phyloP scores from a whole-genome alignment of 2,329 filamentous ascomycete species.

The Aspergillus ruber region DNA sequence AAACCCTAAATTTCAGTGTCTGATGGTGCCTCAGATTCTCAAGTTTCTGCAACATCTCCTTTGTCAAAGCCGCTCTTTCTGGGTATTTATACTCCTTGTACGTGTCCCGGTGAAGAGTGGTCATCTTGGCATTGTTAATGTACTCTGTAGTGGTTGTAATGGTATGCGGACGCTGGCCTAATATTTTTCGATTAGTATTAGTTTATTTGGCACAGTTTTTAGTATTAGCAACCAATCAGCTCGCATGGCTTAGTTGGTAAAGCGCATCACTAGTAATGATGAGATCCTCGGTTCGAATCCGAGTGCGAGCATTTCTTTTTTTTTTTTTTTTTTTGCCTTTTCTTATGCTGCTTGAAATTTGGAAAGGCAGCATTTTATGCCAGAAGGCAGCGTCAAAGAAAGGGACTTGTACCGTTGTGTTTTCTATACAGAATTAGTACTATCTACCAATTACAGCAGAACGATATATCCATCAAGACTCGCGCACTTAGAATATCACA shows the following conservation, averaged over 20 bases:
- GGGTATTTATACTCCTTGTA: neutral
- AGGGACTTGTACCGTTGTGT: too few relatives aligned
- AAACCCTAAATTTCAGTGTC: neutral
- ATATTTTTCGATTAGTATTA: too few relatives aligned
- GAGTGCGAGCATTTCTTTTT: neutral
- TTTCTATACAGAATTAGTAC: too few relatives aligned
- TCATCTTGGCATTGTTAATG: too few relatives aligned
- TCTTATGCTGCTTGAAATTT: neutral
- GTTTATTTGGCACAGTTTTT: too few relatives aligned
- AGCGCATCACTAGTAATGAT: neutral
- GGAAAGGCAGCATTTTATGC: too few relatives aligned
- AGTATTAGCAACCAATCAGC: neutral
- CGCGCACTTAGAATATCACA: conserved; percentile 22
- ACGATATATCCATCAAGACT: neutral
- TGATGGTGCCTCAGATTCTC: neutral
- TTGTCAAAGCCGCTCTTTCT: neutral
- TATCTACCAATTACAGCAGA: too few relatives aligned
- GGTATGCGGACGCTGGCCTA: too few relatives aligned
- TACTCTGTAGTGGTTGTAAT: too few relatives aligned
- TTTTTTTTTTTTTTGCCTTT: neutral
- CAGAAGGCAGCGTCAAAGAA: too few relatives aligned
- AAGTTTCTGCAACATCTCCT: neutral
- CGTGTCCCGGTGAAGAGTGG: neutral
- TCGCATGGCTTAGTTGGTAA: neutral
- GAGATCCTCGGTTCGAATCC: neutral